Percentiles rank a stretch among this genome's conserved stretches.
phyloP scores from a whole-genome alignment of 768 basidiomycete genomes.

The Suillus plorans region DNA sequence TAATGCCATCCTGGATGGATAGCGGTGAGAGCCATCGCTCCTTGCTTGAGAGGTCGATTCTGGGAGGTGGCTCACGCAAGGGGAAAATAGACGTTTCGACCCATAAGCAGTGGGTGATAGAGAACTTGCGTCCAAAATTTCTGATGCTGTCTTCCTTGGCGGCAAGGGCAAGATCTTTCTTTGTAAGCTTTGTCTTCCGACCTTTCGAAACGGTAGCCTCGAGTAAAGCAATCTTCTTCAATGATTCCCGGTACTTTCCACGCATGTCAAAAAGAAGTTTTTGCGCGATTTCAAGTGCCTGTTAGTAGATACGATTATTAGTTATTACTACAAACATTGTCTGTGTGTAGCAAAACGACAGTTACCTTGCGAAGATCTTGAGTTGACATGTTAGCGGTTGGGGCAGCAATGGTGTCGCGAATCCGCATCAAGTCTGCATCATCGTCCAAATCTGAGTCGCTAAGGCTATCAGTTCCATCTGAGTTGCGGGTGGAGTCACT shows the following conservation, averaged over 20 bases:
- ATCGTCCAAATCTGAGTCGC: neutral
- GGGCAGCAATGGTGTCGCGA: neutral
- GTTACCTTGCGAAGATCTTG: neutral
- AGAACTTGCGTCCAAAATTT: neutral
- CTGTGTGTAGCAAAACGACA: neutral
- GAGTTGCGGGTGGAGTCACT: neutral
- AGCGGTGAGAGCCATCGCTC: neutral
- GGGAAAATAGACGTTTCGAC: neutral
- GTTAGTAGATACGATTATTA: neutral
- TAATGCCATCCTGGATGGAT: neutral
- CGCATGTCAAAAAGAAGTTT: neutral
- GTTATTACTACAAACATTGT: neutral
- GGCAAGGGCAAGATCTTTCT: neutral
- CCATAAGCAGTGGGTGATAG: neutral
- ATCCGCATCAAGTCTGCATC: neutral
- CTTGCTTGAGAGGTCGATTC: neutral
- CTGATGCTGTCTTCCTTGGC: neutral
- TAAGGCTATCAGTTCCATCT: neutral
- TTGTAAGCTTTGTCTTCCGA: neutral
- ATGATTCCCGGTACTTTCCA: neutral
- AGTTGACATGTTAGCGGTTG: neutral
- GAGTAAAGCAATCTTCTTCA: neutral
- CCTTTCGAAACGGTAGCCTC: neutral
- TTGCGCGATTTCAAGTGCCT: neutral
- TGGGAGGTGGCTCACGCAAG: neutral